phyloP scores from a whole-genome alignment of 176 grass and related monocot genomes.

The Eleusine indica region DNA sequence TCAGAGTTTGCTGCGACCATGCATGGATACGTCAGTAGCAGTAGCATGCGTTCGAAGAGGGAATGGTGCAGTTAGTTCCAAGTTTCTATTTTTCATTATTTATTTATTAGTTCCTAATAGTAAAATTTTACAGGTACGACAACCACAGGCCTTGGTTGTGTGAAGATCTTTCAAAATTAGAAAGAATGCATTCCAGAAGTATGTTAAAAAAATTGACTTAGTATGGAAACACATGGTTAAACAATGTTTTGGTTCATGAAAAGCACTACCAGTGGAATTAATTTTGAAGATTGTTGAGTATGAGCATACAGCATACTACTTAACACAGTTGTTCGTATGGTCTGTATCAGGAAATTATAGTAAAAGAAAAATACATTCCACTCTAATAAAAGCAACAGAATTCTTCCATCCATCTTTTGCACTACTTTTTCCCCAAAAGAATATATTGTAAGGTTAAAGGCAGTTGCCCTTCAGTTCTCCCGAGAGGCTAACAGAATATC shows the following conservation, averaged over 20 bases:
- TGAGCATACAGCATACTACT: background rate
- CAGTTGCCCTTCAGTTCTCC: constrained; percentile 1
- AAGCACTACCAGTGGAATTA: background rate
- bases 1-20: no score
- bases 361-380: background rate
- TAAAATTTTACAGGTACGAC: no score
- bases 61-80: no score
- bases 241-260: background rate
- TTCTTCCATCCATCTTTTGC: background rate
- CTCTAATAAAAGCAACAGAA: background rate
- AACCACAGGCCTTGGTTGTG: no score
- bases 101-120: no score
- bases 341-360: background rate
- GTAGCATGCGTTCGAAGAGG: no score
- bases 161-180: no score
- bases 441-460: background rate
- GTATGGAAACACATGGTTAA: background rate
- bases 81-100: no score
- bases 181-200: no score
- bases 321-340: background rate
- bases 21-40: no score
- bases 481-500: constrained; percentile 19
- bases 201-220: no score
- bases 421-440: background rate
- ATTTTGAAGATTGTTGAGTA: background rate